phyloP scores from a whole-genome alignment of 1,284 basidiomycete genomes.

The Microbotryomycetes sp. region DNA sequence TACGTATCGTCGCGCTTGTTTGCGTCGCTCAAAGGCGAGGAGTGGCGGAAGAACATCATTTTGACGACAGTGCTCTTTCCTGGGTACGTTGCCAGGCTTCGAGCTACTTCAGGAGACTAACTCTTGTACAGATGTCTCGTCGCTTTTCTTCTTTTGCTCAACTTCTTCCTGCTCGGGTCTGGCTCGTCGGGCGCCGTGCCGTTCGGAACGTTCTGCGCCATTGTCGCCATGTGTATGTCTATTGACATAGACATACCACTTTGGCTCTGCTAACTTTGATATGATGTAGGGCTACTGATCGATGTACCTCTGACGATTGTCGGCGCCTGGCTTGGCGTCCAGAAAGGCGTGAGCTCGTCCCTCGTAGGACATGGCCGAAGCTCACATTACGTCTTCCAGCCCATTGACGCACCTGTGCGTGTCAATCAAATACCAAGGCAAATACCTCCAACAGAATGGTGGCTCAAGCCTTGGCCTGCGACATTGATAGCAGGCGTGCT shows the following conservation, averaged over 20 bases:
- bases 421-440: slow-evolving; percentile 76
- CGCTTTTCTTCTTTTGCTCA: slow-evolving; percentile 70
- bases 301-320: slow-evolving; percentile 63
- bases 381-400: slow-evolving; percentile 44
- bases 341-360: slow-evolving; percentile 62
- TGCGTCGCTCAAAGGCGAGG: slow-evolving; percentile 68
- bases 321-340: slow-evolving; percentile 64
- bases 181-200: slow-evolving; percentile 92
- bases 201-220: slow-evolving; percentile 86
- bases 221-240: slow-evolving; percentile 61
- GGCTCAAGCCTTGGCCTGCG: slow-evolving; percentile 51
- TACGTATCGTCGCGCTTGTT: slow-evolving; percentile 83
- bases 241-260: neutral
- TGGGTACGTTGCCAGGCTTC: slow-evolving; percentile 50
- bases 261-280: neutral
- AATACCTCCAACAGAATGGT: slow-evolving; percentile 42
- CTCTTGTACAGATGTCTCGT: slow-evolving; percentile 58
- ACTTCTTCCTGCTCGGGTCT: slow-evolving; percentile 75
- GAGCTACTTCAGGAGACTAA: neutral
- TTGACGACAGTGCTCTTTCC: slow-evolving; percentile 82
- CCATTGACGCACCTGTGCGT: slow-evolving; percentile 68
- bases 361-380: neutral
- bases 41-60: slow-evolving; percentile 75
- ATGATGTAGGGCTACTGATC: slow-evolving; percentile 68
- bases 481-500: slow-evolving; percentile 80